Base-by-base conservation (phyloP, 352 stramenopile genomes). In the Globisporangium splendens region DNA sequence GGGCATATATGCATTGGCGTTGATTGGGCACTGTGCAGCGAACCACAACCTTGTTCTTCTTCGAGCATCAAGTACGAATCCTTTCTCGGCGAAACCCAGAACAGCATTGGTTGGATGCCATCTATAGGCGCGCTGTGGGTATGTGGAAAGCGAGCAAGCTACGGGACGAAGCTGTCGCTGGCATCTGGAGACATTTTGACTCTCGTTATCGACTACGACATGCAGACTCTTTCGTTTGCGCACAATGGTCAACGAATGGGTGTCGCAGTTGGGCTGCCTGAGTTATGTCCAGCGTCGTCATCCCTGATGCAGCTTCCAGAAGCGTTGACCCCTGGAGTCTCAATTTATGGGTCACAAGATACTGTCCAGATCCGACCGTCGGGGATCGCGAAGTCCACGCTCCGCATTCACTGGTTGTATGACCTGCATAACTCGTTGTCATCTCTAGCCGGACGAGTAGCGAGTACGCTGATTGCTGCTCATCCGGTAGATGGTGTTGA, bases 31-130 rank as follows among this genome's bases (percentile, higher is more conserved):
- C 59, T 43, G 58, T 66, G 49, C 56, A 31, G 22, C 8, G 49
- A 50, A 14, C 55, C 39, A 28, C n/a, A 55, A 18, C 12, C 42
- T 44, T 61, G 41, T 10, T 22, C 8, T 42, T 44, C 18, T 8
- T 20, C 38, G 24, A 68, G 20, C n/a, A 22, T 35, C 64, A 54
- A n/a, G 2, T 54, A 54, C 13, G 61, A 73, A 22, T 70, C 55
- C 0, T 90, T 88, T 66, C 8, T 90, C n/a, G 80, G 80, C 20
- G 63, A 75, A 61, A 72, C 55, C 0, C 3, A 24, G 5, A 74
- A 57, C 57, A 93, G 83, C 42, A 72, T 95, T 28, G 86, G 83
- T 1, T 95, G 83, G 83, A 95, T 95, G 83, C 86, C 86, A 0
- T 86, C 86, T 12, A 85, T 93, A 50, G 86, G 82, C 10, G 73